Conservation (phyloP, 2,329 filamentous ascomycete genomes). For the Beauveria rudraprayagi region DNA sequence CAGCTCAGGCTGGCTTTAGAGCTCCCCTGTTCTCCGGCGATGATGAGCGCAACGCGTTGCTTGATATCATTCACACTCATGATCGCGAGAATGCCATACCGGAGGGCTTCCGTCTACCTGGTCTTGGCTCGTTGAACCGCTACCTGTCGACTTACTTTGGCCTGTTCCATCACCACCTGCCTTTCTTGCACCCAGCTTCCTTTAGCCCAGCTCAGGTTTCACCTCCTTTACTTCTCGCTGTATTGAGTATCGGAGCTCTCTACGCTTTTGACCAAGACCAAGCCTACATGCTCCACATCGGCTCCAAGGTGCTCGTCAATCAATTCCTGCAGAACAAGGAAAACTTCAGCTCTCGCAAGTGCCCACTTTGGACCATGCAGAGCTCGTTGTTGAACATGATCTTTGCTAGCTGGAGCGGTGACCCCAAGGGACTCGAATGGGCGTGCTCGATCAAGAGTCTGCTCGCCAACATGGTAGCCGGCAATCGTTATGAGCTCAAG, state of each 20-base stretch:
- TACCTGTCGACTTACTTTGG: conserved; percentile 95
- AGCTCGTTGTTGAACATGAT: conserved; percentile 96
- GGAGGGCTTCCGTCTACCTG: conserved; percentile 83
- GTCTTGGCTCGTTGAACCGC: conserved; percentile 72
- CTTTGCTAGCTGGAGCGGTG: conserved; percentile 97
- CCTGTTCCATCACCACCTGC: conserved; percentile 92
- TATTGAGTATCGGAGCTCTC: conserved; percentile 88
- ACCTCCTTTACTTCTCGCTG: conserved; percentile 75
- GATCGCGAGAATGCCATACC: conserved; percentile 78
- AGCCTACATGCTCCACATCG: conserved; percentile 94
- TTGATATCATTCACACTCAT: conserved; percentile 75
- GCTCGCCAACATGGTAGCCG: conserved; percentile 96
- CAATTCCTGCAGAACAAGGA: conserved; percentile 97
- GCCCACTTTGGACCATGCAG: conserved; percentile 97
- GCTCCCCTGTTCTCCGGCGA: conserved; percentile 77
- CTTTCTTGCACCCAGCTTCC: conserved; percentile 87
- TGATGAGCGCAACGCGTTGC: conserved; percentile 74
- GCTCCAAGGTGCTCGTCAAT: conserved; percentile 93
- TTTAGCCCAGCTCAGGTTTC: conserved; percentile 76
- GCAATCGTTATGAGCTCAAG: conserved; percentile 94
- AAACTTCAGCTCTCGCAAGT: conserved; percentile 96
- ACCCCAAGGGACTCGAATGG: conserved; percentile 96
- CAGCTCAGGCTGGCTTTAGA: conserved; percentile 58
- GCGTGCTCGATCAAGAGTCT: conserved; percentile 98
- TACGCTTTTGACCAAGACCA: conserved; percentile 97